Evolutionary conservation across 2,329 filamentous ascomycete genomes (phyloP).

Genomic region (Chalaropsis thielavioides): DNA sequence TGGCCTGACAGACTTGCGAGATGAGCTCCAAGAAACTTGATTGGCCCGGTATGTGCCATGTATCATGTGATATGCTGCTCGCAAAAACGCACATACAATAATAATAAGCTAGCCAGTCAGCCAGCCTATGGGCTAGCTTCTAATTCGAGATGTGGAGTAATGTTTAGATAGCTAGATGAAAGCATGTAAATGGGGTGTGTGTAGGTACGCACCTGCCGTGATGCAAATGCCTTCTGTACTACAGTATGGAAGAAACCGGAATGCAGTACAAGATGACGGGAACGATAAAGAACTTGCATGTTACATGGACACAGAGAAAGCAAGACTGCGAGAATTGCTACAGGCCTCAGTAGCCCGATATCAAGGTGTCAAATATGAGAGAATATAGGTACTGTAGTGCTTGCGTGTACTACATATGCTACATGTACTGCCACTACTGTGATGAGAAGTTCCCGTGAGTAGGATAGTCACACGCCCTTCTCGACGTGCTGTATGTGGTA

Average conservation of each 20-base stretch:
- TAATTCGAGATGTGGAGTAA: background rate
- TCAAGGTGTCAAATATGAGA: background rate
- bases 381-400: background rate
- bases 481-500: no score
- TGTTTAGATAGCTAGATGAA: background rate
- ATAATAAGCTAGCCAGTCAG: background rate
- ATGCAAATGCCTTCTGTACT: background rate
- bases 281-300: background rate
- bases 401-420: background rate
- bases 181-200: background rate
- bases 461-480: background rate
- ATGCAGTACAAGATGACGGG: background rate
- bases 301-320: background rate
- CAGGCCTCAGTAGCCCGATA: background rate
- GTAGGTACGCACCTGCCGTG: background rate
- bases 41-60: background rate
- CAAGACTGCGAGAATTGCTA: background rate
- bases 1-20: no score
- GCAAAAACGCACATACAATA: background rate
- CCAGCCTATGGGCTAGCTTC: background rate
- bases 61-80: background rate
- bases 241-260: constrained; percentile 12
- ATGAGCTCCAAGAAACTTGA: background rate
- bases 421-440: background rate
- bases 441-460: background rate